Percentiles rank a stretch among this genome's conserved stretches.
phyloP scores from a whole-genome alignment of 148 eudicot species.

The Chenopodium formosanum region DNA sequence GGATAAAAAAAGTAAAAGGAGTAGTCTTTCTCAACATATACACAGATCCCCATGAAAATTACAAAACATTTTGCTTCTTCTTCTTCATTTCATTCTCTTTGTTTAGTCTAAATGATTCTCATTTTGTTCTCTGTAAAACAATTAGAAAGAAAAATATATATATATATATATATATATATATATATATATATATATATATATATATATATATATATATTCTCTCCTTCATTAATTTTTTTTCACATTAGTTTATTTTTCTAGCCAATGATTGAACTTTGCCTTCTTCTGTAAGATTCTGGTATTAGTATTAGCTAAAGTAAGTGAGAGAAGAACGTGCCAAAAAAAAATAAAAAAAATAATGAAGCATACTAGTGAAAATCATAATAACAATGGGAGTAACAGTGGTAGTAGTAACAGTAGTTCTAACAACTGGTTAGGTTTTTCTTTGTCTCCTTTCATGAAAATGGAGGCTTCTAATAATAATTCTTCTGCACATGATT shows the following conservation, averaged over 20 bases:
- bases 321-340: not conserved
- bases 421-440: constrained; percentile 52
- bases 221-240: constrained; percentile 3
- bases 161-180: not conserved
- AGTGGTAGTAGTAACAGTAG: constrained; percentile 15
- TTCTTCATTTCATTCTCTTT: constrained; percentile 47
- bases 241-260: constrained; percentile 32
- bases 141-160: not conserved
- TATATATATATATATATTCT: not conserved
- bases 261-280: constrained; percentile 37
- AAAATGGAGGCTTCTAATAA: constrained; percentile 33
- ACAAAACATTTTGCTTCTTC: constrained; percentile 29
- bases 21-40: constrained; percentile 29
- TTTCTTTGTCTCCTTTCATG: constrained; percentile 59
- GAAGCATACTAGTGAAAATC: constrained; percentile 42
- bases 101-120: constrained; percentile 42
- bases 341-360: constrained; percentile 18
- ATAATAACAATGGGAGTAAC: constrained; percentile 8
- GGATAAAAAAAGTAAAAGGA: constrained; percentile 23
- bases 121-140: constrained; percentile 19
- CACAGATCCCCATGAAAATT: constrained; percentile 72
- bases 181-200: not conserved
- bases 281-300: constrained; percentile 10
- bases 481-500: constrained; percentile 6
- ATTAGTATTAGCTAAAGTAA: not conserved